A percentile compares a stretch with the other conserved stretches of the same genome.
Evolutionary conservation across 805 yeast genomes (phyloP).

Genomic region (Myxozyma melibiosi): DNA sequence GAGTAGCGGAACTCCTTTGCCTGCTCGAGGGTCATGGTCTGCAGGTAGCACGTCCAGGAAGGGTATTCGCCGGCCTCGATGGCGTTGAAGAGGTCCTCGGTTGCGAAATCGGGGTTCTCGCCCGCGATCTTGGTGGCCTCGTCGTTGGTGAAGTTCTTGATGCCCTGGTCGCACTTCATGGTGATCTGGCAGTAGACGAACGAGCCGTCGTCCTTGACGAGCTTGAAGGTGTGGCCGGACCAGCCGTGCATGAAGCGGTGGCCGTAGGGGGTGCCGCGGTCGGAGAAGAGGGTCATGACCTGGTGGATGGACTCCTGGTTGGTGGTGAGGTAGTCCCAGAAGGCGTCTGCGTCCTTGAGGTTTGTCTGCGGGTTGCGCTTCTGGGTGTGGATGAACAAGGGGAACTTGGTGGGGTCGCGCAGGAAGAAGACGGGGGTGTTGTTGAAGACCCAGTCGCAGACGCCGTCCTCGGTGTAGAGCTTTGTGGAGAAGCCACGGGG

Average conservation of each 20-base stretch:
- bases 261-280: constrained; percentile 60
- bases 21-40: constrained; percentile 60
- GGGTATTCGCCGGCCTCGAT: constrained; percentile 56
- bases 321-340: constrained; percentile 60
- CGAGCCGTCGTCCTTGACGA: constrained; percentile 54
- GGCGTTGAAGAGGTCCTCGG: constrained; percentile 49
- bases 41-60: constrained; percentile 56
- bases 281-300: constrained; percentile 58
- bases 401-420: constrained; percentile 66
- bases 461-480: constrained; percentile 68
- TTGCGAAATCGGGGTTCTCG: constrained; percentile 55
- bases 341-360: constrained; percentile 56
- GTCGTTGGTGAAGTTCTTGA: constrained; percentile 48
- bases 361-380: constrained; percentile 69
- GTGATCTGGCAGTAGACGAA: constrained; percentile 61
- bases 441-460: constrained; percentile 71
- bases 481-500: constrained; percentile 71
- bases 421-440: constrained; percentile 70
- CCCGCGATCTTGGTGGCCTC: constrained; percentile 54
- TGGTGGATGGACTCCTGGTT: constrained; percentile 63
- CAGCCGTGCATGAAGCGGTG: constrained; percentile 63
- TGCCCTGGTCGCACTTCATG: constrained; percentile 54
- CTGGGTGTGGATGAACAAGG: constrained; percentile 67
- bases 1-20: constrained; percentile 54
- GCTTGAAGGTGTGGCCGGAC: constrained; percentile 67